Conservation (phyloP, 129 eudicot species). For the Apium graveolens region DNA sequence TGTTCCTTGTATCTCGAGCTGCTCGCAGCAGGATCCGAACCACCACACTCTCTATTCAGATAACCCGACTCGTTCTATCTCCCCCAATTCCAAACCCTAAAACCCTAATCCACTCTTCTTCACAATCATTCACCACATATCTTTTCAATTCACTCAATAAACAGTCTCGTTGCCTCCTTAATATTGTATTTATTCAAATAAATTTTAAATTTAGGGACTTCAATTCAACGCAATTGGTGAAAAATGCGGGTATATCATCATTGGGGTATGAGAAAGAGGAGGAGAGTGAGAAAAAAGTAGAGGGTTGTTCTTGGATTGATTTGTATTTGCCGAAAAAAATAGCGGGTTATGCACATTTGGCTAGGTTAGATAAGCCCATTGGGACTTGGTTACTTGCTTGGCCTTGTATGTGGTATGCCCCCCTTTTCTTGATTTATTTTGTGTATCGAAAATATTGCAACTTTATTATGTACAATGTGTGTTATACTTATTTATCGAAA, state of each 20-base stretch:
- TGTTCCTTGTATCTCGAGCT: constrained; percentile 28
- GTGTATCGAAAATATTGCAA: neutral
- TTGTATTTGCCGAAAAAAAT: constrained; percentile 46
- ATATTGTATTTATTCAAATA: neutral
- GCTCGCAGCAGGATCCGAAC: too few species aligned
- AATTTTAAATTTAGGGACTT: constrained; percentile 16
- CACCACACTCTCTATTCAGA: constrained; percentile 2
- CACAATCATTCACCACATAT: neutral
- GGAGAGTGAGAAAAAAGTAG: neutral
- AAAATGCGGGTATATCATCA: constrained; percentile 28
- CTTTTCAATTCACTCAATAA: neutral
- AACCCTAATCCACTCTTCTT: neutral
- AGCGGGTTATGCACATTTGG: constrained; percentile 61
- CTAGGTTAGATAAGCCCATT: constrained; percentile 68
- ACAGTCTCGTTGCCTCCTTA: constrained; percentile 3
- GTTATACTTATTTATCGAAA: neutral
- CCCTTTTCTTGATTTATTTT: neutral
- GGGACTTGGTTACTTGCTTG: constrained; percentile 96
- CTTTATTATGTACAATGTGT: neutral
- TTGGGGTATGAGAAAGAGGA: constrained; percentile 9
- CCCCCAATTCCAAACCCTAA: constrained; percentile 17
- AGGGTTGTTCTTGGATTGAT: constrained; percentile 60
- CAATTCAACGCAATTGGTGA: constrained; percentile 16
- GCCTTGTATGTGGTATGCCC: constrained; percentile 83
- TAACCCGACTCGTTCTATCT: constrained; percentile 17